Evolutionary conservation across 2,329 filamentous ascomycete genomes (phyloP).

Genomic region (Allantophomopsis cytisporea): DNA sequence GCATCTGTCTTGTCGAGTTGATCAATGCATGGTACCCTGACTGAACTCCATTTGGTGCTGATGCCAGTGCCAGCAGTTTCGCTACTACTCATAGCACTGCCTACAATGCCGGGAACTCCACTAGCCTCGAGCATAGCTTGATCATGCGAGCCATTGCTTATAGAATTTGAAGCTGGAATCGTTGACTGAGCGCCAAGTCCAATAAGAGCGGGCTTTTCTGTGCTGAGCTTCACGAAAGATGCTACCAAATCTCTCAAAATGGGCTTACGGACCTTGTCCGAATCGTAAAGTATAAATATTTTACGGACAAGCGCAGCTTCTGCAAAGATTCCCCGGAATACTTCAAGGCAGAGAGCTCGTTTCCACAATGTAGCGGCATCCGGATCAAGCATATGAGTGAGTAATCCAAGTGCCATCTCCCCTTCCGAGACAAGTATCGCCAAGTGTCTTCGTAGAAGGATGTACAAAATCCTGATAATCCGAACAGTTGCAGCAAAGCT

Average conservation of each 20-base stretch:
- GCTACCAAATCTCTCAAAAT: conserved; percentile 75
- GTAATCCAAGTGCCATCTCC: conserved; percentile 65
- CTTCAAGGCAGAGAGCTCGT: conserved; percentile 78
- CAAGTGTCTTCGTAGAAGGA: conserved; percentile 68
- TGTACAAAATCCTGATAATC: conserved; percentile 69
- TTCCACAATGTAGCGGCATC: conserved; percentile 77
- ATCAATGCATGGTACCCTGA: conserved; percentile 81
- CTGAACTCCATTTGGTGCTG: conserved; percentile 80
- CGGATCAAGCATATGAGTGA: conserved; percentile 80
- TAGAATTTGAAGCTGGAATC: conserved; percentile 50
- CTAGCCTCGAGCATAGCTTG: conserved; percentile 83
- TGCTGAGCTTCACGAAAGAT: conserved; percentile 81
- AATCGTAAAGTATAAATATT: conserved; percentile 73
- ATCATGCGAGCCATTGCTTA: conserved; percentile 49
- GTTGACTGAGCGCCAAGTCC: conserved; percentile 83
- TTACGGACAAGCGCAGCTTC: conserved; percentile 67
- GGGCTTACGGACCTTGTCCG: conserved; percentile 54
- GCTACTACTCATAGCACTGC: conserved; percentile 51
- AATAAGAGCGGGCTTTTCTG: conserved; percentile 80
- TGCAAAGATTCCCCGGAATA: conserved; percentile 74
- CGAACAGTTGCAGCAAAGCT: conserved; percentile 75
- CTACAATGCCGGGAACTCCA: conserved; percentile 78
- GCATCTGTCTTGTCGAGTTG: conserved; percentile 87
- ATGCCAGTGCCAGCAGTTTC: conserved; percentile 60
- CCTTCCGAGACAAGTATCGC: conserved; percentile 64